phyloP scores from a whole-genome alignment of 768 basidiomycete genomes.

The Trichaptum fuscoviolaceum region DNA sequence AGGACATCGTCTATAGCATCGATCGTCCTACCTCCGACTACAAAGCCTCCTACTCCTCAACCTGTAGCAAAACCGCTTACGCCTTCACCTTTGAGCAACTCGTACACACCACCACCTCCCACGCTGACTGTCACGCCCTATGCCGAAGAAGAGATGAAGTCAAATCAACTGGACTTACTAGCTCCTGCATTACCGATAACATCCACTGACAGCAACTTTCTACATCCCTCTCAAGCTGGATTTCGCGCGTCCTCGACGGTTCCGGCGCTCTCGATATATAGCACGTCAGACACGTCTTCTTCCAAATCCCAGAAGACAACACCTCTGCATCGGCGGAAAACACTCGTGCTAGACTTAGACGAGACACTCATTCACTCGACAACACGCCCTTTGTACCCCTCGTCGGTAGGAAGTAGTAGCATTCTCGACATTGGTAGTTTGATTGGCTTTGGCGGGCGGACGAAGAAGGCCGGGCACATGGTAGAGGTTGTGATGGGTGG shows the following conservation, averaged over 20 bases:
- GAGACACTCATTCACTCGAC: constrained; percentile 99
- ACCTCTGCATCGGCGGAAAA: constrained; percentile 82
- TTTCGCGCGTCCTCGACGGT: constrained; percentile 15
- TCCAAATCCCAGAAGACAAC: constrained; percentile 51
- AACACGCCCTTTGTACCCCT: constrained; percentile 58
- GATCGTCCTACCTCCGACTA: constrained; percentile 7
- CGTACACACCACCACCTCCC: constrained; percentile 22
- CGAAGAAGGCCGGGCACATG: constrained; percentile 73
- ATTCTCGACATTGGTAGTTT: constrained; percentile 46
- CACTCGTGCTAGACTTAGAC: constrained; percentile 94
- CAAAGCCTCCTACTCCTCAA: constrained; percentile 3
- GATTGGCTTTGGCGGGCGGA: constrained; percentile 44
- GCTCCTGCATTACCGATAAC: not conserved
- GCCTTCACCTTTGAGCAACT: constrained; percentile 14
- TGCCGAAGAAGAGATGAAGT: not conserved
- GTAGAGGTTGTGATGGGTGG: constrained; percentile 92
- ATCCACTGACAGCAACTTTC: constrained; percentile 1
- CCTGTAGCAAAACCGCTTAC: constrained; percentile 1
- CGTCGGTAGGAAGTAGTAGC: constrained; percentile 45
- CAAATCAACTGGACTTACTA: not conserved
- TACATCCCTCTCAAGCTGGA: constrained; percentile 14
- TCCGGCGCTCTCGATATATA: constrained; percentile 17
- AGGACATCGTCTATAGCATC: constrained; percentile 4
- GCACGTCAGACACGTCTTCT: constrained; percentile 19
- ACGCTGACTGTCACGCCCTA: constrained; percentile 15